A percentile compares a stretch with the other conserved stretches of the same genome.
These are phyloP conservation scores for Rhodamnia argentea DNA, from an alignment of 345 rosid genomes.

Conservation along the genomic window DNA sequence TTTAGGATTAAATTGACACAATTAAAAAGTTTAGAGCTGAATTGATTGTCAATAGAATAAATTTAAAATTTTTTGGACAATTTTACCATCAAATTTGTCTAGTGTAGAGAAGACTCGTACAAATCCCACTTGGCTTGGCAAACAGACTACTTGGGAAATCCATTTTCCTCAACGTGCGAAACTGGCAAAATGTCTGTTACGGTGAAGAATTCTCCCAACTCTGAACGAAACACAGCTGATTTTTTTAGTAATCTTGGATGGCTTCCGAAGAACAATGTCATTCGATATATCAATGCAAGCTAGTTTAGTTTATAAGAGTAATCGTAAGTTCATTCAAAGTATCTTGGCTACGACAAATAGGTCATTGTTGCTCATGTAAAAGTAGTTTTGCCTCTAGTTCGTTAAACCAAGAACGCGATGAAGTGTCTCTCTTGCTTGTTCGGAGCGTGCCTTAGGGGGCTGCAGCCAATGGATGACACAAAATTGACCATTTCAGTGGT, in stretches of 20 bases:
- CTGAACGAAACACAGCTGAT: no score
- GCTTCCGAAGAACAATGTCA: neutral
- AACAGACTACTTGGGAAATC: neutral
- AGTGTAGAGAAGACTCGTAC: neutral
- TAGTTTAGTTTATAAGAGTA: neutral
- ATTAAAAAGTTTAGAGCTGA: no score
- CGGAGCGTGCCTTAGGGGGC: neutral
- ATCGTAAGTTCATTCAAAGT: neutral
- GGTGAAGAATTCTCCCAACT: neutral
- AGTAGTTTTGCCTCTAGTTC: neutral
- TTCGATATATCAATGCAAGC: neutral
- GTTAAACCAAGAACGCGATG: neutral
- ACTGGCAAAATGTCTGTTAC: neutral
- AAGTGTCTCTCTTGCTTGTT: neutral
- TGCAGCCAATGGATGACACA: neutral
- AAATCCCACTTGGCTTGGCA: neutral
- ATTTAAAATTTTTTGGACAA: no score
- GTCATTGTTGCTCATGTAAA: neutral
- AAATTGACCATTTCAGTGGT: neutral
- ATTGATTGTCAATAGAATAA: no score
- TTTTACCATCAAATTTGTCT: neutral
- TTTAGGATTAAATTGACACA: no score
- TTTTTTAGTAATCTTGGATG: neutral
- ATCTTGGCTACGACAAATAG: neutral
- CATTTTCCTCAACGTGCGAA: neutral